Conservation (phyloP, 192 early-diverging fungal species). For the Gonapodya sp. region DNA sequence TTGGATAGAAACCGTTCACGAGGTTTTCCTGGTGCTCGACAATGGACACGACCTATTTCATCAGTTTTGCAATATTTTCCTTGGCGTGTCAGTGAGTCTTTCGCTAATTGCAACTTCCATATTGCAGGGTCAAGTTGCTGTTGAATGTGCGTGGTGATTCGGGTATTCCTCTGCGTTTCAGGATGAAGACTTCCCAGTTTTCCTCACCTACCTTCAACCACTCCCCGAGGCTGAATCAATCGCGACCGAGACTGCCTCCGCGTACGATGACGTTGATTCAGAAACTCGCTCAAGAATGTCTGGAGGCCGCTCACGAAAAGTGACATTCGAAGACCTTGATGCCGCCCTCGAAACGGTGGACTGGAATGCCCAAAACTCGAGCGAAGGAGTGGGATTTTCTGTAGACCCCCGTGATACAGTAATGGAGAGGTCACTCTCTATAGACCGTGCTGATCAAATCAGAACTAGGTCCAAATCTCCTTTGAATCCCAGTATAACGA, state of each 20-base stretch:
- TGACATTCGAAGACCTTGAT: background rate
- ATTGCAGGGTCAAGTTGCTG: too few relatives aligned
- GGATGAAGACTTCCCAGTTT: background rate
- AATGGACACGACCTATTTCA: background rate
- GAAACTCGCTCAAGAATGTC: background rate
- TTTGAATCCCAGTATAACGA: background rate
- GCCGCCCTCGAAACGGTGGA: background rate
- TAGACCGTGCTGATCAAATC: background rate
- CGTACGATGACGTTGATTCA: background rate
- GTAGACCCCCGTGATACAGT: too few relatives aligned
- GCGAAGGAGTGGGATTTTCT: background rate
- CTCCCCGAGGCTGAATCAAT: background rate
- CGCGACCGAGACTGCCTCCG: background rate
- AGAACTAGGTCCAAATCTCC: background rate
- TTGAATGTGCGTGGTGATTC: too few relatives aligned
- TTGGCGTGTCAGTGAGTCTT: background rate
- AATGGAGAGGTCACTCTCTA: background rate
- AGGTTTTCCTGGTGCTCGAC: background rate
- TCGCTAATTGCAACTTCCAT: too few relatives aligned
- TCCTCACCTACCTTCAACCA: background rate
- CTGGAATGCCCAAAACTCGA: background rate
- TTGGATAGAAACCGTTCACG: background rate
- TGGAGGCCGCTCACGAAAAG: background rate
- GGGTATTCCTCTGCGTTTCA: too few relatives aligned
- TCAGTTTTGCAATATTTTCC: background rate